A percentile compares a stretch with the other conserved stretches of the same genome.
Conservation (phyloP, 2,329 filamentous ascomycete genomes). For the Zopfia rhizophila region DNA sequence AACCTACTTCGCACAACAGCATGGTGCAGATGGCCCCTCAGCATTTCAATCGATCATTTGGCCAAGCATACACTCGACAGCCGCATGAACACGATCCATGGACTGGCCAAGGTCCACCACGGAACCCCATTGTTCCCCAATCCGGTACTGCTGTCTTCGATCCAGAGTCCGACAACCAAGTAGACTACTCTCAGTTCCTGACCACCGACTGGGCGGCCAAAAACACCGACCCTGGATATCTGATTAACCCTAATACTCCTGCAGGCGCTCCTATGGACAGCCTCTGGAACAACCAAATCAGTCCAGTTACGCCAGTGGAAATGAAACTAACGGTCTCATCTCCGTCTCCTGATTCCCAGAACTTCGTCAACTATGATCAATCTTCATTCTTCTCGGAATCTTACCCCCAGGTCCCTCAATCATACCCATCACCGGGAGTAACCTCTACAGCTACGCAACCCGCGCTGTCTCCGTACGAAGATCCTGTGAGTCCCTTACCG, state of each 20-base stretch:
- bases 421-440: conserved; percentile 32
- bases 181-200: conserved; percentile 31
- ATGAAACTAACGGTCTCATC: conserved; percentile 35
- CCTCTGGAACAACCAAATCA: conserved; percentile 28
- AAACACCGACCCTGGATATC: conserved; percentile 37
- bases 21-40: conserved; percentile 24
- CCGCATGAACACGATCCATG: conserved; percentile 42
- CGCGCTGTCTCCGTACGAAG: conserved; percentile 31
- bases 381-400: conserved; percentile 36
- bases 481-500: conserved; percentile 32
- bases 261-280: conserved; percentile 34
- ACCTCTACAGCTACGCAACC: conserved; percentile 32
- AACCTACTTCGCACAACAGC: conserved; percentile 15
- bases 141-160: conserved; percentile 44
- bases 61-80: conserved; percentile 38
- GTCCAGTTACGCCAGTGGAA: conserved; percentile 34
- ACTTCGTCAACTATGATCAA: conserved; percentile 39
- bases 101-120: conserved; percentile 41
- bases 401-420: conserved; percentile 31
- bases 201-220: conserved; percentile 36
- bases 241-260: conserved; percentile 43
- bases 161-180: conserved; percentile 38
- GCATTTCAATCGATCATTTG: conserved; percentile 28
- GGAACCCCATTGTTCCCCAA: conserved; percentile 38
- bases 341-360: conserved; percentile 36